These are phyloP conservation scores for Candida schatavii DNA, from an alignment of 805 yeast genomes.

Conservation along the genomic window DNA sequence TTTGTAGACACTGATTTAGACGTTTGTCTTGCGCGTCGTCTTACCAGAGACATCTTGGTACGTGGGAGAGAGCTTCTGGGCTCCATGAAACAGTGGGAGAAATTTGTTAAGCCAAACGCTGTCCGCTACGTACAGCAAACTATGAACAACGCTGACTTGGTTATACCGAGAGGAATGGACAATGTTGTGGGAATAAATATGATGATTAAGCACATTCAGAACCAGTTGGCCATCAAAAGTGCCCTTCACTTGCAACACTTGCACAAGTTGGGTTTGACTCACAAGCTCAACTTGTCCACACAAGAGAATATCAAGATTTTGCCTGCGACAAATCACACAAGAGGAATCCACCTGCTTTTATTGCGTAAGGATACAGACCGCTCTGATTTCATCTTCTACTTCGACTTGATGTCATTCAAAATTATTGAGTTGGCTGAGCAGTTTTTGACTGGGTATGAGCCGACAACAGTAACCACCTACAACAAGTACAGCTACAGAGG, in stretches of 20 bases:
- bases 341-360: conserved; percentile 69
- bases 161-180: conserved; percentile 89
- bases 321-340: conserved; percentile 61
- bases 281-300: conserved; percentile 23
- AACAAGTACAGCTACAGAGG: conserved; percentile 23
- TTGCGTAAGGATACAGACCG: conserved; percentile 53
- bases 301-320: conserved; percentile 34
- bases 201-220: conserved; percentile 74
- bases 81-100: conserved; percentile 84
- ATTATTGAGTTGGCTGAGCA: conserved; percentile 70
- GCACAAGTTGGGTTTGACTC: conserved; percentile 48
- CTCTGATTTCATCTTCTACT: conserved; percentile 82
- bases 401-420: conserved; percentile 75
- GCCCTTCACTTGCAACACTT: conserved; percentile 63
- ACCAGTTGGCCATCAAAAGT: conserved; percentile 66
- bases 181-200: conserved; percentile 76
- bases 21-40: conserved; percentile 83
- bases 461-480: conserved; percentile 26
- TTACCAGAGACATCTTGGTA: conserved; percentile 80
- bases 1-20: conserved; percentile 95
- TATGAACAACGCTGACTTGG: conserved; percentile 74
- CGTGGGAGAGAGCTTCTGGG: conserved; percentile 85
- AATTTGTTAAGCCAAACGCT: conserved; percentile 90
- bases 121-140: conserved; percentile 73
- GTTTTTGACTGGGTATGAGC: conserved; percentile 39